Conservation (phyloP, 2,329 filamentous ascomycete genomes). For the Cercospora nicotianae region DNA sequence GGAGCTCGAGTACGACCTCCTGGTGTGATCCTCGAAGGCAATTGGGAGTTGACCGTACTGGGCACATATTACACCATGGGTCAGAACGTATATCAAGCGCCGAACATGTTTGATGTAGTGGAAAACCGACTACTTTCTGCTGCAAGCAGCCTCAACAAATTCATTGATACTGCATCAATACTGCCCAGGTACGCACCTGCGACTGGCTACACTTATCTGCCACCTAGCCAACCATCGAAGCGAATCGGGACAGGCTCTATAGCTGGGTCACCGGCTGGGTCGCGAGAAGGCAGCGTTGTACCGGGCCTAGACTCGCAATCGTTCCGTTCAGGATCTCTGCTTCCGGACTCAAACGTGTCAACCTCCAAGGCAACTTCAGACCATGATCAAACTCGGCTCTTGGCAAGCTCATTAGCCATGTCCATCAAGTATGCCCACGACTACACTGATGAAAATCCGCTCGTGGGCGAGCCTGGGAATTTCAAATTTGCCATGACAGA, state of each 20-base stretch:
- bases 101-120: constrained; percentile 60
- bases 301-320: constrained; percentile 32
- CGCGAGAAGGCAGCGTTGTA: constrained; percentile 47
- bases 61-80: constrained; percentile 63
- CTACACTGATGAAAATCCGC: constrained; percentile 64
- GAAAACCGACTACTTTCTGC: constrained; percentile 55
- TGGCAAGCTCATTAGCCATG: constrained; percentile 43
- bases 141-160: constrained; percentile 56
- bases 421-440: constrained; percentile 57
- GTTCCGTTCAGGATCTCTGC: constrained; percentile 34
- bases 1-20: constrained; percentile 36
- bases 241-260: constrained; percentile 37
- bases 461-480: constrained; percentile 62
- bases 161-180: constrained; percentile 55
- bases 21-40: constrained; percentile 44
- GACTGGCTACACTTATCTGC: constrained; percentile 59
- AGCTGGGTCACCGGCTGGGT: constrained; percentile 41
- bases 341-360: constrained; percentile 28
- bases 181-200: constrained; percentile 60
- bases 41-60: constrained; percentile 55
- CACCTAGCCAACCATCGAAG: constrained; percentile 42
- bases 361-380: constrained; percentile 22
- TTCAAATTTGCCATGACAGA: constrained; percentile 57
- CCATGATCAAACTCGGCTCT: constrained; percentile 30
- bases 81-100: constrained; percentile 62